Conservation (phyloP, 2,329 filamentous ascomycete species). For the Decorospora gaudefroyi region DNA sequence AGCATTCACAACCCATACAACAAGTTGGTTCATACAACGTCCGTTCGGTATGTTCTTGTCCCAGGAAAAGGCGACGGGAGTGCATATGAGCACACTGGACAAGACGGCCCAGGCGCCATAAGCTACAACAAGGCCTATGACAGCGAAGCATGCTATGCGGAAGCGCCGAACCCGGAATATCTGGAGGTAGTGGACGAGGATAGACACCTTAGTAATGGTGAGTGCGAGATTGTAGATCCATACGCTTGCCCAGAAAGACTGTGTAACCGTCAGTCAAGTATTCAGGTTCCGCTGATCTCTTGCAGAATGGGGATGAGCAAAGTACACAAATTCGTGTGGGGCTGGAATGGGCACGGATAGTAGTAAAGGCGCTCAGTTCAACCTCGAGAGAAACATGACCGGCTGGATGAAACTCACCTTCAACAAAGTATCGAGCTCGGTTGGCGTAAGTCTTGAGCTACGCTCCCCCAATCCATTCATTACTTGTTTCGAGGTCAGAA, state of each 20-base stretch:
- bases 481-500: slow-evolving; percentile 35
- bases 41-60: slow-evolving; percentile 32
- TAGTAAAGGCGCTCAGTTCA: too few relatives aligned
- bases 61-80: slow-evolving; percentile 42
- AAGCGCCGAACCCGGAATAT: slow-evolving; percentile 39
- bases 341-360: too few relatives aligned
- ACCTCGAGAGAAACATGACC: not conserved
- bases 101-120: slow-evolving; percentile 40
- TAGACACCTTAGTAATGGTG: slow-evolving; percentile 39
- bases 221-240: slow-evolving; percentile 44
- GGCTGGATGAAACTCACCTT: slow-evolving; percentile 18
- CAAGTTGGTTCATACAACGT: slow-evolving; percentile 37
- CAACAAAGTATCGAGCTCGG: slow-evolving; percentile 14
- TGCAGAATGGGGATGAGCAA: too few relatives aligned
- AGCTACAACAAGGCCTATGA: slow-evolving; percentile 32
- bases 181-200: slow-evolving; percentile 40
- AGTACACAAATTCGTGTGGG: too few relatives aligned
- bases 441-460: slow-evolving; percentile 14
- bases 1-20: slow-evolving; percentile 41
- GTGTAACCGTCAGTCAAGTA: slow-evolving; percentile 15
- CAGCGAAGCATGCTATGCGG: slow-evolving; percentile 32
- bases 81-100: slow-evolving; percentile 44
- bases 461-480: slow-evolving; percentile 41
- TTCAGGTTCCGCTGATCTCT: too few relatives aligned
- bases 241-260: slow-evolving; percentile 45